Evolutionary conservation across 2,329 filamentous ascomycete species (phyloP), one percentile per base, ranked within the genome.

Genomic region (Didymellaceae sp.): DNA sequence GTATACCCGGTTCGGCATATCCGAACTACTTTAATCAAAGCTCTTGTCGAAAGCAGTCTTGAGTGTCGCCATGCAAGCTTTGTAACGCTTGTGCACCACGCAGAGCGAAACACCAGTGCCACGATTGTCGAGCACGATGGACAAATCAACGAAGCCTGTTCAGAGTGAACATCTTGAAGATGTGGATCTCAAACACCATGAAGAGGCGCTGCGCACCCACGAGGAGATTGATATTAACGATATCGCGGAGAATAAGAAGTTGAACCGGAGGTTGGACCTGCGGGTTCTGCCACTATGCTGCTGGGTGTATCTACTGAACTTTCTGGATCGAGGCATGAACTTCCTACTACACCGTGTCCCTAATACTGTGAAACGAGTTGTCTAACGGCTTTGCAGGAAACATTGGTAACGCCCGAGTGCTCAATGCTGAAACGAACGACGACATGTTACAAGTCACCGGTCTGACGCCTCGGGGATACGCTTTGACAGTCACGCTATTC

Each of bases 211-310:
- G 7, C 47, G 28, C 5, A 30, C 39, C 7, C 28, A 33, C 10
- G 40, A 26, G 16, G 21, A 43, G n/a, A 45, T 50, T 4, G 47
- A 45, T 13, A 35, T 50, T 9, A 34, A 44, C n/a, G 47, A 50
- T 22, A 17, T 14, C 8, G 9, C 8, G 17, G 34, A 45, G 34
- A 50, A 50, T 21, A 40, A 31, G 10, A 34, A 8, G 4, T 22
- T 45, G 3, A 50, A 50, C n/a, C 40, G 28, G 24, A 16, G 47
- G 18, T 28, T 50, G 8, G 86, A 89, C 66, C 52, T 82, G 14
- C 78, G 82, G 45, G 86, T 89, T 48, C 74, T 88, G 11, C 86
- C 86, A 1, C 72, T 88, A 11, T 82, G 78, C n/a, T 82, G 83
- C 6, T 74, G 70, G 43, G 86, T 89, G 41, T 90, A 87, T 67